Percentiles rank a stretch among this genome's conserved stretches.
Conservation (phyloP, 1,284 basidiomycete genomes). For the Schizophyllum commune region DNA sequence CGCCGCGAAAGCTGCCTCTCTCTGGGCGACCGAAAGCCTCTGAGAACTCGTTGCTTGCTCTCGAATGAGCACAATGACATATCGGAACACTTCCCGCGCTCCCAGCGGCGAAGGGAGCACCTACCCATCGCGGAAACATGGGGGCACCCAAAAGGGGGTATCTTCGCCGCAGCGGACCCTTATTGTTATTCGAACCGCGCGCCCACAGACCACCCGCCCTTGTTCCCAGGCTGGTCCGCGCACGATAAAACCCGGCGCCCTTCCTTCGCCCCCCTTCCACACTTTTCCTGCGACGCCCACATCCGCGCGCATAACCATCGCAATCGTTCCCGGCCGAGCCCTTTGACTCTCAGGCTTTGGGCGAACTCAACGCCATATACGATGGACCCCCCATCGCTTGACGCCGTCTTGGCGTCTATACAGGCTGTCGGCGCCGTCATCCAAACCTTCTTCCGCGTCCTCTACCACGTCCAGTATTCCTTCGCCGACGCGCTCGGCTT, state of each 20-base stretch:
- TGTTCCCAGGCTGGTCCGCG: not conserved
- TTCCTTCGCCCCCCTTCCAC: not conserved
- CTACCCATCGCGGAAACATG: not conserved
- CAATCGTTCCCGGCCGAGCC: not conserved
- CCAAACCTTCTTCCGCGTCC: not conserved
- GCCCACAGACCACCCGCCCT: not conserved
- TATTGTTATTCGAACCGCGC: not conserved
- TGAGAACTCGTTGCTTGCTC: too few species aligned
- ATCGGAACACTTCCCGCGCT: too few species aligned
- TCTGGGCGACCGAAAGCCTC: too few species aligned
- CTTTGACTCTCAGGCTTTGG: not conserved
- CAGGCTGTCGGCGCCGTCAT: not conserved
- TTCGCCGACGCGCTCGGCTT: too few species aligned
- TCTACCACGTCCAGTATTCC: too few species aligned
- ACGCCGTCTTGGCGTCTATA: not conserved
- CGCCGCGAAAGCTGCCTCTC: too few species aligned
- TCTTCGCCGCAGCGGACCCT: not conserved
- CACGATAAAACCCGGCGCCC: not conserved
- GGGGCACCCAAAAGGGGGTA: not conserved
- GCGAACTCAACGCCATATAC: not conserved
- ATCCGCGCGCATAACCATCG: not conserved
- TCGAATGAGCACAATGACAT: too few species aligned
- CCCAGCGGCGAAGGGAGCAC: not conserved
- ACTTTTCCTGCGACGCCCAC: not conserved
- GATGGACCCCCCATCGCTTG: not conserved